phyloP scores from a whole-genome alignment of 257 asterid species.

The Thymus mandschuricus region DNA sequence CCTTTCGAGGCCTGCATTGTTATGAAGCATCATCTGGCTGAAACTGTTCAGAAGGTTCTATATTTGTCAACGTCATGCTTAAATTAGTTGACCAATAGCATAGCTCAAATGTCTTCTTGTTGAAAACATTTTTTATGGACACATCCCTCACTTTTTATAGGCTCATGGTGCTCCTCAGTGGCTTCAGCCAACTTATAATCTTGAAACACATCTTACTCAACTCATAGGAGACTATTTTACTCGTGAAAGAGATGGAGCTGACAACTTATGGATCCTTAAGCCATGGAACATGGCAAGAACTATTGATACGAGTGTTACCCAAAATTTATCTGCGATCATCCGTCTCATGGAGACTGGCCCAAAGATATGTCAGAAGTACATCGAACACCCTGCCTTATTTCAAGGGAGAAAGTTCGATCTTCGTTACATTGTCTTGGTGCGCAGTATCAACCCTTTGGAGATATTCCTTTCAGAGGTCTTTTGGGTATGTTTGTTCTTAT shows the following conservation, averaged over 20 bases:
- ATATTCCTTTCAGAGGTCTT: slow-evolving; percentile 78
- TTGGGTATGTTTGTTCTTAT: slow-evolving; percentile 64
- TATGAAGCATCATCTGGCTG: slow-evolving; percentile 96
- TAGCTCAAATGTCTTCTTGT: slow-evolving; percentile 18
- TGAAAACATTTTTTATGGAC: slow-evolving; percentile 25
- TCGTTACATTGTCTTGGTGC: slow-evolving; percentile 81
- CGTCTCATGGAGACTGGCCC: slow-evolving; percentile 99
- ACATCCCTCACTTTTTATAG: slow-evolving; percentile 45
- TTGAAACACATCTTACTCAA: slow-evolving; percentile 84
- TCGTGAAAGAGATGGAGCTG: slow-evolving; percentile 61
- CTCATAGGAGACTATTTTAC: slow-evolving; percentile 75
- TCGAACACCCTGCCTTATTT: slow-evolving; percentile 92
- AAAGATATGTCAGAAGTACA: slow-evolving; percentile 92
- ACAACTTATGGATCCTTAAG: slow-evolving; percentile 93
- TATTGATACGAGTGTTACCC: slow-evolving; percentile 84
- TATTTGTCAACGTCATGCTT: slow-evolving; percentile 18
- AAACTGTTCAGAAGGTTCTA: slow-evolving; percentile 81
- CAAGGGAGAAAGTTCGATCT: slow-evolving; percentile 91
- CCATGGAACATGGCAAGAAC: slow-evolving; percentile 99
- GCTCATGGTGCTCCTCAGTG: slow-evolving; percentile 86
- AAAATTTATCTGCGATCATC: slow-evolving; percentile 75
- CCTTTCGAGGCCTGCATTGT: slow-evolving; percentile 97
- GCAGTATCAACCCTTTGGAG: slow-evolving; percentile 83
- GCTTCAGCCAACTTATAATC: slow-evolving; percentile 97
- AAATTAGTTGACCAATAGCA: slow-evolving; percentile 22